Evolutionary conservation across 495 filamentous ascomycete species (phyloP), one percentile per base, ranked within the genome.

Genomic region (Xylaria nigripes): DNA sequence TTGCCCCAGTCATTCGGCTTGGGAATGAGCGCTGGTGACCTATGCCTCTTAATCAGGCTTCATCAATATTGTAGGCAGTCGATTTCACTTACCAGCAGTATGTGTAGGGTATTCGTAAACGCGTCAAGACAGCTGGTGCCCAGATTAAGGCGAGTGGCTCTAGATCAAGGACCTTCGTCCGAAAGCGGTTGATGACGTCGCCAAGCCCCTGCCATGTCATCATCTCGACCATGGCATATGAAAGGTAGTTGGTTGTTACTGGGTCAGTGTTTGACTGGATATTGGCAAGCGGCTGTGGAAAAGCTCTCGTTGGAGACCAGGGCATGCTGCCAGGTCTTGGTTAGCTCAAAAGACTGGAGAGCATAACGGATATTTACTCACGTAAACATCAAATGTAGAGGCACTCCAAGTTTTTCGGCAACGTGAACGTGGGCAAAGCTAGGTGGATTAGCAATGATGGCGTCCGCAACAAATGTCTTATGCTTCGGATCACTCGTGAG

Each of bases 361-460:
- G 24, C 3, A 42, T 4, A 10, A 27, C n/a, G 24, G 6, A 10
- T 9, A n/a, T 42, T 34, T 22, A 82, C 86, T 61, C 52, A 90
- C 15, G 87, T 91, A 68, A 91, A 92, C 83, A 92, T 89, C 51
- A 92, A 66, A 67, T 90, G 86, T 5, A 92, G 68, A 9, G 87
- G 86, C 22, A 91, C 79, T 0, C 87, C 87, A 48, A 93, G 68
- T 61, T 82, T 83, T 67, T 93, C 84, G n/a, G 87, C 87, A 56
- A 86, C 85, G 68, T 89, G 86, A 5, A 91, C 70, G 66, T 90
- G 87, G 12, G 85, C 86, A 64, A 90, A 90, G 65, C 85, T 86
- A 0, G 87, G 87, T 2, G 87, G 87, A 62, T 93, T 93, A 12
- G 87, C 87, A 53, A 93, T 90, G 59, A 93, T 91, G 7, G 78